Conservation (phyloP, 202 grass and related monocot species). For the Alloteropsis angusta region DNA sequence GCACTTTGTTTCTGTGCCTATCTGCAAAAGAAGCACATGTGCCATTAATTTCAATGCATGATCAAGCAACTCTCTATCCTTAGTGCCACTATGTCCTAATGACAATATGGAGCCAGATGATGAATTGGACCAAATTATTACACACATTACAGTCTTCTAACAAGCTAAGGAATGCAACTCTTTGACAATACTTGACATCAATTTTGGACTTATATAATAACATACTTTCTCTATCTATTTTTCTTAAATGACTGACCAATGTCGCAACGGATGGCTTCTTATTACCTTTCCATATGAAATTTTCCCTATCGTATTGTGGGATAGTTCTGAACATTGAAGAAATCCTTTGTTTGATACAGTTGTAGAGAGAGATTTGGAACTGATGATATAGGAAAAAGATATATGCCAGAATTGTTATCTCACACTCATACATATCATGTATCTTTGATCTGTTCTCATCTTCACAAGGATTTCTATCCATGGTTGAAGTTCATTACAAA, state of each 20-base stretch:
- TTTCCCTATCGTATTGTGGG: neutral
- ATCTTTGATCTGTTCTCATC: constrained; percentile 16
- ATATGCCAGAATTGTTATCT: constrained; percentile 7
- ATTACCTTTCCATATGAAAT: constrained; percentile 10
- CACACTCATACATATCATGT: neutral
- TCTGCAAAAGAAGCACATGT: constrained; percentile 6
- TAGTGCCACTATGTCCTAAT: neutral
- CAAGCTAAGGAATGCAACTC: neutral
- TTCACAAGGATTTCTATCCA: neutral
- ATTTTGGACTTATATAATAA: constrained; percentile 1
- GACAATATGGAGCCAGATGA: neutral
- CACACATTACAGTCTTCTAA: constrained; percentile 14
- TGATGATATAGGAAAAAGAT: constrained; percentile 4
- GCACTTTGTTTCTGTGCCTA: constrained; percentile 5
- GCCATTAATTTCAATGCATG: neutral
- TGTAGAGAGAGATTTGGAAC: constrained; percentile 1
- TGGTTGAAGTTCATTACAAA: constrained; percentile 2
- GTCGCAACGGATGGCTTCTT: neutral
- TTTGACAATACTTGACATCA: neutral
- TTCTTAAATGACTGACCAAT: constrained; percentile 2
- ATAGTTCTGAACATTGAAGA: constrained; percentile 13
- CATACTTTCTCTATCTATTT: neutral
- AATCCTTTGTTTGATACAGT: neutral
- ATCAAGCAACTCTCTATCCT: constrained; percentile 8
- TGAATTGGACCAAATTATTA: neutral